Conservation (phyloP, 2,329 filamentous ascomycete species). For the Corynespora cassiicola region DNA sequence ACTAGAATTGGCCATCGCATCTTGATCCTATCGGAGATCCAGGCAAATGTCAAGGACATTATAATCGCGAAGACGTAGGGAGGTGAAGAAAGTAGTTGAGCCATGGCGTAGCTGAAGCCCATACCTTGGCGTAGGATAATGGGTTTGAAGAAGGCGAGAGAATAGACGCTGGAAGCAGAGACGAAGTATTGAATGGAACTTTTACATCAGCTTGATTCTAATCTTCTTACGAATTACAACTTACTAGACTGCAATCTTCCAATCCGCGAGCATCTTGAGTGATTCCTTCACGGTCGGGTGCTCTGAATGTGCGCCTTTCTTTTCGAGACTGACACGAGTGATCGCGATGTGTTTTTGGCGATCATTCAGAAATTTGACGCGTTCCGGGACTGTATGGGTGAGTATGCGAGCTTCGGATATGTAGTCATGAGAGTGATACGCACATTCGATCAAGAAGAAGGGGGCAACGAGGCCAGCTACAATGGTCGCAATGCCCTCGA, state of each 20-base stretch:
- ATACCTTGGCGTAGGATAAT: conserved; percentile 38
- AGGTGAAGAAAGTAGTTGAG: conserved; percentile 61
- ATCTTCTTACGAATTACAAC: too few relatives aligned
- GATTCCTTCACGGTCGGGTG: conserved; percentile 26
- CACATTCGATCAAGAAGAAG: conserved; percentile 33
- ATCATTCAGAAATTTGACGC: conserved; percentile 22
- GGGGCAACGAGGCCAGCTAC: conserved; percentile 23
- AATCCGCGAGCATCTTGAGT: conserved; percentile 12
- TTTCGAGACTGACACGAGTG: conserved; percentile 23
- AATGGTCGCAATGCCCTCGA: conserved; percentile 27
- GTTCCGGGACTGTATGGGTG: conserved; percentile 22
- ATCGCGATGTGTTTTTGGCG: conserved; percentile 18
- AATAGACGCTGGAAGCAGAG: conserved; percentile 32
- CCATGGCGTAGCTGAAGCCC: conserved; percentile 51
- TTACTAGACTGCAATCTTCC: conserved; percentile 28
- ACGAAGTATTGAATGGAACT: conserved; percentile 32
- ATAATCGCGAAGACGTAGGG: conserved; percentile 65
- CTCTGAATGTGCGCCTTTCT: conserved; percentile 17
- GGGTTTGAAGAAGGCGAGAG: conserved; percentile 37
- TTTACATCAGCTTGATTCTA: too few relatives aligned
- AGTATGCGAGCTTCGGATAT: conserved; percentile 1
- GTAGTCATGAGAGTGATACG: conserved; percentile 1
- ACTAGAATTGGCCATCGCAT: conserved; percentile 50
- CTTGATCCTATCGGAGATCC: conserved; percentile 49
- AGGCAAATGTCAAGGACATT: conserved; percentile 61